A percentile compares a stretch with the other conserved stretches of the same genome.
Conservation (phyloP, 208 protist genomes). For the Wallacemonas sp. region DNA sequence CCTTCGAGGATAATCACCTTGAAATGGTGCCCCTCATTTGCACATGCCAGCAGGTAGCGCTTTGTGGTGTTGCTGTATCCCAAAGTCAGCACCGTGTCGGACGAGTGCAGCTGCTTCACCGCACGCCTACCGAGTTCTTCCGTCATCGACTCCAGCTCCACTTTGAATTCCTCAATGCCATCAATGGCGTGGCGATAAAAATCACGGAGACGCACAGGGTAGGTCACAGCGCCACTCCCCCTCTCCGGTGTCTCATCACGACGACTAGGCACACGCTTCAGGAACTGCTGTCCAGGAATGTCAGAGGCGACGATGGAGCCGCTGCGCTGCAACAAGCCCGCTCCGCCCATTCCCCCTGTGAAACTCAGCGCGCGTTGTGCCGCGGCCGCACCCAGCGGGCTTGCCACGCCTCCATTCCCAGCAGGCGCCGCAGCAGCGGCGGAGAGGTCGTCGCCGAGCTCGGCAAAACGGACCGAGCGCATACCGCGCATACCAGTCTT, state of each 20-base stretch:
- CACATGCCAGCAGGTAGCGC: conserved; percentile 58
- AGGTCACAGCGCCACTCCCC: conserved; percentile 29
- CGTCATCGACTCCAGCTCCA: conserved; percentile 71
- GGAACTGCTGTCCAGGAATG: conserved; percentile 66
- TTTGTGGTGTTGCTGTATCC: conserved; percentile 74
- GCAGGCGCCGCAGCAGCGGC: background rate
- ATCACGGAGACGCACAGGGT: conserved; percentile 44
- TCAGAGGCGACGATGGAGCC: conserved; percentile 54
- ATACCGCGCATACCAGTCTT: conserved; percentile 10
- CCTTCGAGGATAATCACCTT: conserved; percentile 95
- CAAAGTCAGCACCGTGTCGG: conserved; percentile 77
- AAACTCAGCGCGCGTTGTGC: conserved; percentile 4
- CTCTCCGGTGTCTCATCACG: conserved; percentile 26
- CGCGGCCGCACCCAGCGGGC: background rate
- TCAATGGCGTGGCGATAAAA: conserved; percentile 67
- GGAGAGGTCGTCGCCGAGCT: background rate
- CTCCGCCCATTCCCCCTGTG: background rate
- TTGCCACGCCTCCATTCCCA: background rate
- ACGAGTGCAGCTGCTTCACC: conserved; percentile 63
- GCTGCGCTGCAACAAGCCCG: conserved; percentile 36
- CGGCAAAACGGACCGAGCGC: conserved; percentile 35
- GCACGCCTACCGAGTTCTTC: conserved; percentile 70
- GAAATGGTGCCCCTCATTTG: conserved; percentile 50
- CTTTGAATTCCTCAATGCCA: conserved; percentile 56
- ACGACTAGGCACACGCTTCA: conserved; percentile 57